Base-by-base conservation (phyloP, 768 basidiomycete species). In the Dacryopinax primogenitus region DNA sequence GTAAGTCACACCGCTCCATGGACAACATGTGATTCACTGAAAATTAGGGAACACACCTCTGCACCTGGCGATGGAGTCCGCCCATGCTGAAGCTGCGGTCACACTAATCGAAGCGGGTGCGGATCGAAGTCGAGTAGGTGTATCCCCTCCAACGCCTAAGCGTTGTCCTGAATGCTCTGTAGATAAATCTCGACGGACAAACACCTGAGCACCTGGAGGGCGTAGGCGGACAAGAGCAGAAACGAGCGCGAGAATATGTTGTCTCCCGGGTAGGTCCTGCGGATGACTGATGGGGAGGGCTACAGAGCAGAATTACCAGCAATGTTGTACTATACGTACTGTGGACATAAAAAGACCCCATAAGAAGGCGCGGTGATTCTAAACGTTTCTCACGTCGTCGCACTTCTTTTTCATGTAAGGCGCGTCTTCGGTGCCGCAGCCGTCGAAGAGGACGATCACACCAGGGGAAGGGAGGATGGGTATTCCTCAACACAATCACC, bases 21-120 rank as follows among this genome's bases (percentile, higher is more conserved):
- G 67, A 18, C 35, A 33, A 41, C 33, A 58, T 34, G 37, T 21
- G n/a, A 61, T 67, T 61, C 26, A 45, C 67, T 65, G 66, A 65
- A 32, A 66, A 62, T 47, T 70, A 90, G 94, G 95, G 62, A 96
- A 97, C 72, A 97, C 96, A 1, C 92, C 96, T 1, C 78, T 99
- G 36, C 96, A 99, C 79, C 83, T 99, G 33, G 94, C 95, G 18
- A 88, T 99, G 87, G 95, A 99, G 71, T 92, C 90, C 64, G 95
- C 87, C 18, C 90, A 97, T 72, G 95, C 90, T 15, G 86, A 92
- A 72, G 88, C 86, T 16, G 95, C 95, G 11, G 88, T 92, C 1
- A 74, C 88, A 62, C 81, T 99, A 62, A 95, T 99, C 66, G 91
- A 95, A 73, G 94, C 92, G 51, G 95, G 95, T 21, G 94, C 94